Evolutionary conservation across 495 filamentous ascomycete genomes (phyloP), one percentile per base, ranked within the genome.

Genomic region (Apodospora peruviana): DNA sequence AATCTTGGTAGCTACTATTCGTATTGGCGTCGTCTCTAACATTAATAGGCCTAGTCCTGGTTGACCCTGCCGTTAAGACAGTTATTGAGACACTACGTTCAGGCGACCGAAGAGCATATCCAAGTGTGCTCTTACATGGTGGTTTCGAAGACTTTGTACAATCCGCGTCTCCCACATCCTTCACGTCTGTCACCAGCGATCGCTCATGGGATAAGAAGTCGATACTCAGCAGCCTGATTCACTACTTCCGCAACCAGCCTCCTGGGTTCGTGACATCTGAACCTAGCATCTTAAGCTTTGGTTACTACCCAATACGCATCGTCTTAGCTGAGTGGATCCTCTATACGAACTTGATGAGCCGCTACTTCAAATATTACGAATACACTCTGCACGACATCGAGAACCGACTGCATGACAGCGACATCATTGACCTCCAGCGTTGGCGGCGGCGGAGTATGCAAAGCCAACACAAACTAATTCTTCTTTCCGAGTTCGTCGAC

Each of bases 231-330:
- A 43, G 38, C 47, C 25, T 49, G 37, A 8, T 49, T 37, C 37
- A 42, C 23, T 49, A 42, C 39, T 43, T 49, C 38, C 38, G 38
- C 47, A 41, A 43, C 47, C 47, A 39, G 17, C 38, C 47, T 32
- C 47, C 47, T 20, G 47, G 39, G 38, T 43, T 49, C 24, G 10
- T 12, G 32, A n/a, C 38, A 34, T 4, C 47, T 14, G 24, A 42
- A 14, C 47, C 47, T 17, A 42, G 47, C 39, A 49, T 49, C 21
- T 42, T 50, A 17, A 43, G 40, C 39, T 18, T 50, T 20, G 40
- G 47, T 12, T 50, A 43, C 47, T 50, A 50, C 40, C 47, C 47
- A 19, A 50, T 37, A 23, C 47, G 47, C 40, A 50, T 50, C 40
- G 47, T 25, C 18, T 21, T 50, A 43, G 47, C 47, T 24, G 47